phyloP scores from a whole-genome alignment of 441 rosid species.

The Corymbia citriodora region DNA sequence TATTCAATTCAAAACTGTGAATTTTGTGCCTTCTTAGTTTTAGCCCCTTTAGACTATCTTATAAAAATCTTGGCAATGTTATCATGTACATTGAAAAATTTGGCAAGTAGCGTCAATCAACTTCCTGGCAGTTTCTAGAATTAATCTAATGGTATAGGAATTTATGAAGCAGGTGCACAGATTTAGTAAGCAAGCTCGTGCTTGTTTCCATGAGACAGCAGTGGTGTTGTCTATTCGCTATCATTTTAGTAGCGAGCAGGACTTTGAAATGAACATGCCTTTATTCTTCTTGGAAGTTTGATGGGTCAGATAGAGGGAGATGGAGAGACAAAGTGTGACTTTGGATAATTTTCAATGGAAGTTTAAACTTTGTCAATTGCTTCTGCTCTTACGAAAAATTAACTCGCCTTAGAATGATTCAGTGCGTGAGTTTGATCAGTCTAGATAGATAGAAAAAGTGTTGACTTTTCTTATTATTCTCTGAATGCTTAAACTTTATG shows the following conservation, averaged over 20 bases:
- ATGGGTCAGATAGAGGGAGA: not conserved
- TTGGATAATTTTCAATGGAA: not conserved
- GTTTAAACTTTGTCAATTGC: not conserved
- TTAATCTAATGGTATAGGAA: not conserved
- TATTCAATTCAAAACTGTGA: not conserved
- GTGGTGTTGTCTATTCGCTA: not conserved
- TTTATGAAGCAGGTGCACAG: not conserved
- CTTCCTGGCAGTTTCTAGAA: not conserved
- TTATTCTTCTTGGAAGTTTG: not conserved
- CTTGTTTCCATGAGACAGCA: not conserved
- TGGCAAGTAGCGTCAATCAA: not conserved
- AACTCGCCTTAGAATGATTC: not conserved
- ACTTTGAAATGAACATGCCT: not conserved
- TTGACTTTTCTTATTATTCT: not conserved
- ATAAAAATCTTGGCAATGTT: not conserved
- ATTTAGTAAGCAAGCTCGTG: not conserved
- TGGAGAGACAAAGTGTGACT: not conserved
- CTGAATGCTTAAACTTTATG: not conserved
- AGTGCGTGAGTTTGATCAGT: not conserved
- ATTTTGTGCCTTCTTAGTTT: not conserved
- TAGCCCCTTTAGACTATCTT: not conserved
- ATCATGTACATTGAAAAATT: not conserved
- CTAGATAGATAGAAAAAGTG: not conserved
- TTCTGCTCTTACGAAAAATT: not conserved
- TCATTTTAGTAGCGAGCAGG: not conserved